These are phyloP conservation scores for Talaromyces sp. DNA, from an alignment of 2,329 filamentous ascomycete genomes.

Conservation along the genomic window DNA sequence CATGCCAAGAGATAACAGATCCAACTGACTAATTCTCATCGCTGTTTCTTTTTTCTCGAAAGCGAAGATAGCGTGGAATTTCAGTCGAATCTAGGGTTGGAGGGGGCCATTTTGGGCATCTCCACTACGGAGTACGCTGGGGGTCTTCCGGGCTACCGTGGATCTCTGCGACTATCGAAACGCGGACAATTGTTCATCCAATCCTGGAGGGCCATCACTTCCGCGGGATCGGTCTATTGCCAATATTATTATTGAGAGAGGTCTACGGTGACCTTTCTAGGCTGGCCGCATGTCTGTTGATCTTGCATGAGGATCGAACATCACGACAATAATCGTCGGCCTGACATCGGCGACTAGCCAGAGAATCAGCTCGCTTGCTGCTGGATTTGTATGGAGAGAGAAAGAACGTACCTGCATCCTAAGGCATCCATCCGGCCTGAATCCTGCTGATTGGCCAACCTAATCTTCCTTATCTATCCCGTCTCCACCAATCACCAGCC, in stretches of 20 bases:
- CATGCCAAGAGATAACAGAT: conserved; percentile 16
- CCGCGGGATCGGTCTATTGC: conserved; percentile 4
- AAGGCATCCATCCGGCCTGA: not conserved
- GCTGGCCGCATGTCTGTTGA: not conserved
- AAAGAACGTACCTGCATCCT: not conserved
- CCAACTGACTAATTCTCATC: conserved; percentile 4
- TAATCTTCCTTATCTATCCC: conserved; percentile 14
- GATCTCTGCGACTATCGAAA: not conserved
- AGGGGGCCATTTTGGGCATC: not conserved
- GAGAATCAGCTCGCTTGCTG: not conserved
- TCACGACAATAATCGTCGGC: not conserved
- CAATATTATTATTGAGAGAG: not conserved
- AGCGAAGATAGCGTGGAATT: conserved; percentile 10
- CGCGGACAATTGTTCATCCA: conserved; percentile 2
- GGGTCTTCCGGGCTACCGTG: conserved; percentile 1
- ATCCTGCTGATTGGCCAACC: conserved; percentile 5
- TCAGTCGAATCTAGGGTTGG: not conserved
- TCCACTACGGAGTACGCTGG: conserved; percentile 1
- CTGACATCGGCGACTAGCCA: not conserved
- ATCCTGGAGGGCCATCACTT: not conserved
- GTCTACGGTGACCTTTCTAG: not conserved
- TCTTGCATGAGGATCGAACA: too few species aligned
- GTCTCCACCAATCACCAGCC: conserved; percentile 8
- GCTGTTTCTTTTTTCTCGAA: conserved; percentile 10
- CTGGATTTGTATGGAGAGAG: not conserved